phyloP scores from a whole-genome alignment of 768 basidiomycete genomes.

The Lanmaoa pseudosensibilis region DNA sequence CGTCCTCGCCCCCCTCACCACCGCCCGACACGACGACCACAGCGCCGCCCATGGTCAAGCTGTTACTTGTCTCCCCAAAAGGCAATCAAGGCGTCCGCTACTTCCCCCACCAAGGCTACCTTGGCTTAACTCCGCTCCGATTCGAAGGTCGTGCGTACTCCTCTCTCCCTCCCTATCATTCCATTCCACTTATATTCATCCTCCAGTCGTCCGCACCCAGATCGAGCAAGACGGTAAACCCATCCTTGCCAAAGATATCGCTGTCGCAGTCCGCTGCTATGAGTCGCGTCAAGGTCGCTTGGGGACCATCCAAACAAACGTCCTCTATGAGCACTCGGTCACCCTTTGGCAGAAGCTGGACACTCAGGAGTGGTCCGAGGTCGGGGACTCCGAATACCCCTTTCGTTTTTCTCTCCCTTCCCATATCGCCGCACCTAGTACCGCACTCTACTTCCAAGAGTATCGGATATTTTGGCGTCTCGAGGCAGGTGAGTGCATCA shows the following conservation, averaged over 20 bases:
- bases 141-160: conserved; percentile 67
- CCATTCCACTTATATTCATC: background rate
- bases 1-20: conserved; percentile 15
- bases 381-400: conserved; percentile 66
- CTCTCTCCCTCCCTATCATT: conserved; percentile 1
- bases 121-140: conserved; percentile 77
- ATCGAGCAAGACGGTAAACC: conserved; percentile 70
- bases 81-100: conserved; percentile 68
- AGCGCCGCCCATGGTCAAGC: conserved; percentile 57
- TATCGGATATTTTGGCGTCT: conserved; percentile 82
- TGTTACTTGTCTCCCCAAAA: conserved; percentile 65
- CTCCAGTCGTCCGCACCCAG: conserved; percentile 64
- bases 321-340: conserved; percentile 67
- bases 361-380: conserved; percentile 52
- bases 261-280: conserved; percentile 80
- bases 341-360: conserved; percentile 69
- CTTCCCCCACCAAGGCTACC: conserved; percentile 76
- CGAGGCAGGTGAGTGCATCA: conserved; percentile 65
- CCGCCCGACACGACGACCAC: conserved; percentile 15
- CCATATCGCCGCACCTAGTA: conserved; percentile 62
- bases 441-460: conserved; percentile 65
- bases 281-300: conserved; percentile 69
- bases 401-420: conserved; percentile 72
- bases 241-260: conserved; percentile 63
- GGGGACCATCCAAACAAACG: conserved; percentile 55